phyloP scores from a whole-genome alignment of 306 rosid species.

The Malus fusca region DNA sequence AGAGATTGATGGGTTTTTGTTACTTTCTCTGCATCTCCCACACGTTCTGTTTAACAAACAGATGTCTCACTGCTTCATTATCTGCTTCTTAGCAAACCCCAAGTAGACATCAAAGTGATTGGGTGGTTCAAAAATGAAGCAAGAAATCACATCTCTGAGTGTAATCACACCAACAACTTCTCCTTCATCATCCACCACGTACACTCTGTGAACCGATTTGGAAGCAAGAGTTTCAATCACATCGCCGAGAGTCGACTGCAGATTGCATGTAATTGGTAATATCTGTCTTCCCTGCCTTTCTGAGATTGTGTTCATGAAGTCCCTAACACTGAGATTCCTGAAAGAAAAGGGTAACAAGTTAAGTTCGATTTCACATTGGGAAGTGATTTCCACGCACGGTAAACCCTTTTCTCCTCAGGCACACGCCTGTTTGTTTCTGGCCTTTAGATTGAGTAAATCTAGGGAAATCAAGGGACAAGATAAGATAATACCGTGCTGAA shows the following conservation, averaged over 20 bases:
- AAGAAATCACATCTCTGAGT: slow-evolving; percentile 84
- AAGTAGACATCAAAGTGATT: slow-evolving; percentile 60
- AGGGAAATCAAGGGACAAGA: too few relatives aligned
- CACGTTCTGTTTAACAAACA: not conserved
- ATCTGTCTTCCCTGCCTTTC: slow-evolving; percentile 24
- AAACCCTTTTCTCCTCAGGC: too few relatives aligned
- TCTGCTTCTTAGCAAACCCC: slow-evolving; percentile 59
- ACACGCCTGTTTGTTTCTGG: too few relatives aligned
- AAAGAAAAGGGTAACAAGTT: slow-evolving; percentile 8
- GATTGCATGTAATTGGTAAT: slow-evolving; percentile 68
- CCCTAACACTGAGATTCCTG: slow-evolving; percentile 65
- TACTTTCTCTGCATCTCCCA: not conserved
- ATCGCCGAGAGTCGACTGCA: slow-evolving; percentile 43
- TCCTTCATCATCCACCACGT: slow-evolving; percentile 28
- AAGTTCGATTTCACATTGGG: not conserved
- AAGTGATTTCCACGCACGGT: too few relatives aligned
- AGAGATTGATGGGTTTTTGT: not conserved
- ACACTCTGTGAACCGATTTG: slow-evolving; percentile 73
- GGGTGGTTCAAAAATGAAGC: slow-evolving; percentile 72
- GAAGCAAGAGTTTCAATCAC: slow-evolving; percentile 71
- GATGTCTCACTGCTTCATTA: slow-evolving; percentile 32
- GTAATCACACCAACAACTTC: slow-evolving; percentile 66
- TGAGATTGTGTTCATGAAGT: slow-evolving; percentile 44
- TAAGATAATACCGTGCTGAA: too few relatives aligned
- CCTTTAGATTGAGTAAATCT: too few relatives aligned